phyloP scores from a whole-genome alignment of 352 stramenopile genomes.

The Globisporangium recalcitrans region DNA sequence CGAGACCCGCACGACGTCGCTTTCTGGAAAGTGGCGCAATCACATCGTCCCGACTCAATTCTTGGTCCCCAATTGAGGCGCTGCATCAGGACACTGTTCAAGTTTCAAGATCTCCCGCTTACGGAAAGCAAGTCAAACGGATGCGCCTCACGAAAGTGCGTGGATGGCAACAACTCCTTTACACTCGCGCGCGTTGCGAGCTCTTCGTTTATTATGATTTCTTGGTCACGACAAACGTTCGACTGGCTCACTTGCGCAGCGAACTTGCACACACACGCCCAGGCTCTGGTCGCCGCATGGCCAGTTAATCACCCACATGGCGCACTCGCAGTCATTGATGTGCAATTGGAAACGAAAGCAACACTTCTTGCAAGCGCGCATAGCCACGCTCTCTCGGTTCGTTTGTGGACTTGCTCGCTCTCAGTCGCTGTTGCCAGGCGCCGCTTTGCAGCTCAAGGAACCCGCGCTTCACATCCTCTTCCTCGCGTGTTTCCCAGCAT shows the following conservation, averaged over 20 bases:
- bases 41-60: background rate
- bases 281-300: background rate
- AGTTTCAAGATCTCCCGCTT: background rate
- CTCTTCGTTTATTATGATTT: background rate
- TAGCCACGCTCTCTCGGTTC: background rate
- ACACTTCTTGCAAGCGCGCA: background rate
- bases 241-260: background rate
- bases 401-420: background rate
- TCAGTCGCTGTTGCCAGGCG: background rate
- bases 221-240: background rate
- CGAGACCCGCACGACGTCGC: background rate
- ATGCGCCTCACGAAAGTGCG: background rate
- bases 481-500: background rate
- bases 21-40: background rate
- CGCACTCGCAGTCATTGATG: background rate
- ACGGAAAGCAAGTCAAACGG: constrained; percentile 5
- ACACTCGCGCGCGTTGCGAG: background rate
- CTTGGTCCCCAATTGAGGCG: background rate
- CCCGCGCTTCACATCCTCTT: too few relatives aligned
- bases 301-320: background rate
- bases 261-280: background rate
- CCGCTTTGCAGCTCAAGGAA: too few relatives aligned
- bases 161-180: background rate
- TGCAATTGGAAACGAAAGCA: constrained; percentile 1
- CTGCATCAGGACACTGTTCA: background rate